Base-by-base conservation (phyloP, 805 yeast species). In the Saccharomyces jurei region DNA sequence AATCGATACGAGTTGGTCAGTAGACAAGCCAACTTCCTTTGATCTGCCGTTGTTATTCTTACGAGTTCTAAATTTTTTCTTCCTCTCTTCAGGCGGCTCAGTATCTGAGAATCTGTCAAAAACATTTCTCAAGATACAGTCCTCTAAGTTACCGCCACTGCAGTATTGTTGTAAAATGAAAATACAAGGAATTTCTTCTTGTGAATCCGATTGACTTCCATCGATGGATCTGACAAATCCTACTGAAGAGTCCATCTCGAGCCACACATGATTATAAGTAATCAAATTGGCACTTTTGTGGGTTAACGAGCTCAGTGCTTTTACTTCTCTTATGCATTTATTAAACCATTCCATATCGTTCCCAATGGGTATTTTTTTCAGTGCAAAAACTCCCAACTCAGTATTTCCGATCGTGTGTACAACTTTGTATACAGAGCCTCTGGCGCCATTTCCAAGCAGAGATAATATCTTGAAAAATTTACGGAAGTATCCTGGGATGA, bases 261-360 rank as follows among this genome's bases (percentile, higher is more conserved):
- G 68, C 97, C 97, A 90, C 27, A 89, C 96, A 69, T 90, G 97
- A 64, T 90, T 89, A 65, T 90, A 90, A 22, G 86, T 80, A 28
- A 90, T 88, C 60, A 90, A 76, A 66, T 89, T 86, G 48, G 79
- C 74, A 58, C 74, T 73, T 41, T 70, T 77, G 77, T 66, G 78
- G 51, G 72, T 81, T 53, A 72, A 58, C 31, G 68, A 76, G 50
- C 71, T 85, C 41, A 90, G 70, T 51, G 91, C 79, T 58, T 85
- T 78, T 3, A 90, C 97, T 65, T 90, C 97, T 55, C 82, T 78
- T 50, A 90, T 72, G 4, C 87, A 90, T 57, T 81, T 82, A 49
- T 80, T 78, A 32, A 90, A 76, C 76, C 87, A 82, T n/a, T 73
- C 74, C 53, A 82, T 76, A 60, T 87, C 83, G 62, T 87, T 81